Base-by-base conservation (phyloP, 108 stramenopile species). In the Seminavis robusta region DNA sequence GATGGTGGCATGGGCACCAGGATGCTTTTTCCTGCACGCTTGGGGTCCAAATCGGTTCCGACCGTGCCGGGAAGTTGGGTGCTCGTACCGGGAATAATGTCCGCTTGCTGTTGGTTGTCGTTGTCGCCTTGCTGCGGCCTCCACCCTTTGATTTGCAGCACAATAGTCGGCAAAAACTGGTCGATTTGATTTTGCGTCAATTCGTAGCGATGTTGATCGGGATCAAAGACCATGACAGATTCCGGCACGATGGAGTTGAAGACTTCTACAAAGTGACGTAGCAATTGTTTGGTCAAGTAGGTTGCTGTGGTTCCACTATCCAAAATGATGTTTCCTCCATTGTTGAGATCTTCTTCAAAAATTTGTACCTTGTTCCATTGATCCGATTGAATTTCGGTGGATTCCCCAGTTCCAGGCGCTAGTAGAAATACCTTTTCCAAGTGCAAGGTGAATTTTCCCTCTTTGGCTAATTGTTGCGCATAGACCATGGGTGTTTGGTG, bases 241-340 rank as follows among this genome's bases (percentile, higher is more conserved):
- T n/a, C n/a, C n/a, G n/a, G n/a, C n/a, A n/a, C n/a, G n/a, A 71
- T 33, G 27, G 53, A 25, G 27, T 55, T 36, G 21, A 49, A 80
- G 11, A 40, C 61, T 6, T 25, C 20, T 9, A 52, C 41, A 37
- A 81, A 74, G 11, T 20, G 45, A 1, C 9, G 10, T 15, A 42
- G 31, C 16, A 81, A 48, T 11, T 29, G 37, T 33, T 17, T 28
- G 24, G 67, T 71, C 27, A 87, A 70, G 52, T 92, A 91, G 9
- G 91, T 88, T 61, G 90, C 90, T 19, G 94, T 95, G 1, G 94
- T 91, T 24, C 94, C 94, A 46, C 56, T 61, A 67, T 95, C 94
- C 15, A 95, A 84, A 61, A 95, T 91, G 47, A 81, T 77, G 8
- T n/a, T n/a, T 19, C 72, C 78, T 9, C 63, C 52, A 8, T 32